phyloP scores from a whole-genome alignment of 2,329 filamentous ascomycete genomes.

The Orbilia quercus region DNA sequence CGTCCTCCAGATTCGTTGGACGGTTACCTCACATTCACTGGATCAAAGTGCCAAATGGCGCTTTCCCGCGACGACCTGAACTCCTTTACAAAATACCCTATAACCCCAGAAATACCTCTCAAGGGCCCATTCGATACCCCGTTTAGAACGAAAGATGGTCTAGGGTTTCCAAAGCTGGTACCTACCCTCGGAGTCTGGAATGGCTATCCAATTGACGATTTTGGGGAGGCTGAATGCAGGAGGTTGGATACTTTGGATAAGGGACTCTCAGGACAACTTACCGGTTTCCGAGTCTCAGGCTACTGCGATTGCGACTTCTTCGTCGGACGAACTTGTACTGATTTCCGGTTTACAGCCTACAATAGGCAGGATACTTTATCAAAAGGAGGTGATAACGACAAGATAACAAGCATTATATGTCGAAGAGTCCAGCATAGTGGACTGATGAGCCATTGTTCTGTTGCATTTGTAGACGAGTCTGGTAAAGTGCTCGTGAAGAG shows the following conservation, averaged over 20 bases:
- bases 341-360: constrained; percentile 17
- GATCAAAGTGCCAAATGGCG: no score
- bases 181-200: not conserved
- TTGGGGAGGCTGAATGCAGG: no score
- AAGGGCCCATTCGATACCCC: no score
- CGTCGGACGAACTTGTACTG: not conserved
- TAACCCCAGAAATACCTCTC: no score
- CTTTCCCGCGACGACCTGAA: no score
- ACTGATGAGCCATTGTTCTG: not conserved
- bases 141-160: no score
- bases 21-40: no score
- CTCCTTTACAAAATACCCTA: no score
- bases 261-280: not conserved
- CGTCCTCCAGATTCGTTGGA: no score
- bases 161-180: no score
- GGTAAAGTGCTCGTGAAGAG: not conserved
- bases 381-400: constrained; percentile 17
- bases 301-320: constrained; percentile 46
- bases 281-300: constrained; percentile 6
- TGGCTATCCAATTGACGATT: no score
- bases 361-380: constrained; percentile 29
- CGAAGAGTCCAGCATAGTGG: not conserved
- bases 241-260: no score
- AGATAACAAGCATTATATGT: constrained; percentile 26
- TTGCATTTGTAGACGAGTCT: constrained; percentile 1